Evolutionary conservation across 2,329 filamentous ascomycete genomes (phyloP).

Genomic region (Podosphaera aphanis): DNA sequence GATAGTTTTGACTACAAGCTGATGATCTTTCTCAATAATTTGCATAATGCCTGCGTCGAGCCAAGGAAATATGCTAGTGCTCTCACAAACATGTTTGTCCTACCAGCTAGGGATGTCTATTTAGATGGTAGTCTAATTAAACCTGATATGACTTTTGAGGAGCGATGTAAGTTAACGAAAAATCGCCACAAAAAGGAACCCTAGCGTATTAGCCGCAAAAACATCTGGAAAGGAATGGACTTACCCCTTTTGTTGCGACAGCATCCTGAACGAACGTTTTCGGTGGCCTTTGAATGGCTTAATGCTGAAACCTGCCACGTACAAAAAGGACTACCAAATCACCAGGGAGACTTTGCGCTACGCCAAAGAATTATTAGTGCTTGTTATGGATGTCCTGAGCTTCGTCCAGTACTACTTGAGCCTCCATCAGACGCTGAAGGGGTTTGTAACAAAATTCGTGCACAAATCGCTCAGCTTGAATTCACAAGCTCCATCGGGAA

Average conservation of each 20-base stretch:
- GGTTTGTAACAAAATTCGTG: no score
- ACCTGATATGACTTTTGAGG: background rate
- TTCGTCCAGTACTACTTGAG: no score
- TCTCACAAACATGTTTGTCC: background rate
- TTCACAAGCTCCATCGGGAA: background rate
- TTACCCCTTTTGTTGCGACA: background rate
- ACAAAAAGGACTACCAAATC: background rate
- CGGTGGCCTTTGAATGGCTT: background rate
- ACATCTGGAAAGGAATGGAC: background rate
- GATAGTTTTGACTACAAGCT: background rate
- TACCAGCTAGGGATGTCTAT: background rate
- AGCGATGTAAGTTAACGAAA: background rate
- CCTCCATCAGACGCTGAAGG: no score
- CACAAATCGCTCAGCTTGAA: background rate
- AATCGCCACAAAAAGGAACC: background rate
- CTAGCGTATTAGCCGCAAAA: background rate
- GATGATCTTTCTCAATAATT: conserved; percentile 1
- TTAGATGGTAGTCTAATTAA: background rate
- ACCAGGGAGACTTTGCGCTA: background rate
- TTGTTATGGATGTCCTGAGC: no score
- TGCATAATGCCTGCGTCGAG: background rate
- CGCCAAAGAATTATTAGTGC: no score
- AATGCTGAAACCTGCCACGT: background rate
- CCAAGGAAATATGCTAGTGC: background rate
- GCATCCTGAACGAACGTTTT: background rate